Evolutionary conservation across 345 rosid genomes (phyloP).

Genomic region (Garcia nutans): DNA sequence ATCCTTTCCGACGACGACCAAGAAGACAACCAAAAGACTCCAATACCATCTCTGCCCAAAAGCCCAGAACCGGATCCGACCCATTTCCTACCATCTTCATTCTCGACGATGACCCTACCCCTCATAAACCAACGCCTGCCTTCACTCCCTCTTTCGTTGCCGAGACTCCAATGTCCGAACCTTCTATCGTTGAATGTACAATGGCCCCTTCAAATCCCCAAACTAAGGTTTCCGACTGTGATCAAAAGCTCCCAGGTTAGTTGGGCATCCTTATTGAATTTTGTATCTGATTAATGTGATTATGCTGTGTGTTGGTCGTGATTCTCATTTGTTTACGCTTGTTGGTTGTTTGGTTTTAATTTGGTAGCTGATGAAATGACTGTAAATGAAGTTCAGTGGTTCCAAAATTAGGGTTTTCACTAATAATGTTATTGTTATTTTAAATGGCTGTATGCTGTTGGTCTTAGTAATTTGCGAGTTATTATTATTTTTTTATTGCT

Average conservation of each 20-base stretch:
- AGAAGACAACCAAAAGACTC: constrained; percentile 35
- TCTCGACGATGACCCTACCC: constrained; percentile 61
- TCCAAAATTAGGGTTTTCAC: too few species aligned
- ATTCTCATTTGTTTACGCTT: too few species aligned
- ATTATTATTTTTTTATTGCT: background rate
- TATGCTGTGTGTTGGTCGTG: too few species aligned
- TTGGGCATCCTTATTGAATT: background rate
- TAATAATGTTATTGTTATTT: too few species aligned
- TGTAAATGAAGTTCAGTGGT: too few species aligned
- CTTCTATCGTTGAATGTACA: constrained; percentile 43
- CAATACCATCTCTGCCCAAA: constrained; percentile 38
- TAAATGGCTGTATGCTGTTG: background rate
- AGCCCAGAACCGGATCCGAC: constrained; percentile 32
- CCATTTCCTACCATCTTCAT: constrained; percentile 35
- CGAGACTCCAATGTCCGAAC: constrained; percentile 64
- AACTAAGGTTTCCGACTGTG: constrained; percentile 29
- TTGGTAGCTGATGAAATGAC: too few species aligned
- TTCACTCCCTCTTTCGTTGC: constrained; percentile 47
- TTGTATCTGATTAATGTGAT: background rate
- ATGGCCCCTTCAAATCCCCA: constrained; percentile 16
- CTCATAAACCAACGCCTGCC: constrained; percentile 38
- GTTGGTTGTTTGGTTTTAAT: too few species aligned
- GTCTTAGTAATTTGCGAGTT: background rate
- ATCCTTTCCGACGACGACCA: constrained; percentile 53
- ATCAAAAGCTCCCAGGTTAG: constrained; percentile 37